Percentiles rank a stretch among this genome's conserved stretches.
phyloP scores from a whole-genome alignment of 495 filamentous ascomycete genomes.

The Aspergillus mulundensis region DNA sequence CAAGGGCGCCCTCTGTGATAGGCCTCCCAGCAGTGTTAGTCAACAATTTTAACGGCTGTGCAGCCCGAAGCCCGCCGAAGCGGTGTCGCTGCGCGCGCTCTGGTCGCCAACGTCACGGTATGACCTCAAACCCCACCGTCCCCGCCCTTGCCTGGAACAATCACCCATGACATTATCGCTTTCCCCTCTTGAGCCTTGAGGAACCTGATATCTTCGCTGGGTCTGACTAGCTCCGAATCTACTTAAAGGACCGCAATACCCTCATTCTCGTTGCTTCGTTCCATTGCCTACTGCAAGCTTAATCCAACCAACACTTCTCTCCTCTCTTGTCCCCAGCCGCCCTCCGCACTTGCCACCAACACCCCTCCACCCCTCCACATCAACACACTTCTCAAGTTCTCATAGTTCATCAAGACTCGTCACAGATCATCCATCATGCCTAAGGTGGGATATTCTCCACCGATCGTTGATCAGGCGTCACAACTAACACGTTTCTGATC shows the following conservation, averaged over 20 bases:
- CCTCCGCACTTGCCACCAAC: neutral
- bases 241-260: conserved; percentile 5
- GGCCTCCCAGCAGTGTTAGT: conserved; percentile 6
- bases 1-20: conserved; percentile 8
- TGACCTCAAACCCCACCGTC: conserved; percentile 22
- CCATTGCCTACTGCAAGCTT: neutral
- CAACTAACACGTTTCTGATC: conserved; percentile 9
- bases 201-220: neutral
- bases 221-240: neutral
- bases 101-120: conserved; percentile 20
- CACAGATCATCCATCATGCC: conserved; percentile 36
- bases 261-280: neutral
- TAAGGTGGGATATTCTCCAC: conserved; percentile 29
- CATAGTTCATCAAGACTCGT: neutral
- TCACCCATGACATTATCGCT: conserved; percentile 4
- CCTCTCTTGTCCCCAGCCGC: neutral
- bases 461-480: conserved; percentile 14
- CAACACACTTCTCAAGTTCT: neutral
- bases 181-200: conserved; percentile 1
- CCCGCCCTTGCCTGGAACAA: conserved; percentile 2
- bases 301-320: neutral
- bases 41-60: neutral
- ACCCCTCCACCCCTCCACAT: neutral
- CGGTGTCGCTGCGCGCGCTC: neutral
- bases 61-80: conserved; percentile 14